Conservation (phyloP, 352 stramenopile species). For the Pythium dissimile region DNA sequence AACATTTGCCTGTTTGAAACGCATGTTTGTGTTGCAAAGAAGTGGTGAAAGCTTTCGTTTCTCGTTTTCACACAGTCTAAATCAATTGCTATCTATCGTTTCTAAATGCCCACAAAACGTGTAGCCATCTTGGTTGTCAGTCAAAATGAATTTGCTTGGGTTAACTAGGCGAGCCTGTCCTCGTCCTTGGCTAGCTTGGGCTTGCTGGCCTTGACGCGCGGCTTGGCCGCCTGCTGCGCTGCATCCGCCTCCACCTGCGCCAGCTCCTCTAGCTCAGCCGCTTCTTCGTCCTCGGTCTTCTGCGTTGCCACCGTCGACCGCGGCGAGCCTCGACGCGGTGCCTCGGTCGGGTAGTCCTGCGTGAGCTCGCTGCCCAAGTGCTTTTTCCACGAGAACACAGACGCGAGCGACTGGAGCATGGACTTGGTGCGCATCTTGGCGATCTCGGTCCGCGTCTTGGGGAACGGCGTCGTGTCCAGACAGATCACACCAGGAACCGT, state of each 20-base stretch:
- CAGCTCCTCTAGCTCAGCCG: conserved; percentile 1
- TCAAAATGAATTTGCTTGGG: too few relatives aligned
- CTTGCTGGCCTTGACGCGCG: neutral
- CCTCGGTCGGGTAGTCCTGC: conserved; percentile 47
- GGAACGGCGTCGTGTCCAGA: conserved; percentile 80
- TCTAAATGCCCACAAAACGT: conserved; percentile 8
- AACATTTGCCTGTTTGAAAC: conserved; percentile 5
- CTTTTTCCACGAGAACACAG: conserved; percentile 76
- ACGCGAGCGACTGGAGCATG: conserved; percentile 60
- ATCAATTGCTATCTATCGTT: conserved; percentile 3
- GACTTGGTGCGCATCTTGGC: conserved; percentile 79
- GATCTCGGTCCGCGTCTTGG: conserved; percentile 60
- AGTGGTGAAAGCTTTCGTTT: conserved; percentile 12
- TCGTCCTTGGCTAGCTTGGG: neutral
- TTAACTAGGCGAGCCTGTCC: neutral
- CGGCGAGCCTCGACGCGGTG: neutral
- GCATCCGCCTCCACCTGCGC: neutral
- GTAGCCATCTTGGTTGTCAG: conserved; percentile 2
- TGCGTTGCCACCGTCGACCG: neutral
- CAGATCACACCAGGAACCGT: conserved; percentile 75
- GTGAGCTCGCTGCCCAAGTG: conserved; percentile 73
- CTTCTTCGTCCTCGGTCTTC: conserved; percentile 4
- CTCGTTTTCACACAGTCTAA: conserved; percentile 2
- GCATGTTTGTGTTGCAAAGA: conserved; percentile 17
- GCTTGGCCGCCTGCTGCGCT: neutral